Percentiles rank a stretch among this genome's conserved stretches.
These are phyloP conservation scores for Aaosphaeria arxii DNA, from an alignment of 2,329 filamentous ascomycete species.

Conservation along the genomic window DNA sequence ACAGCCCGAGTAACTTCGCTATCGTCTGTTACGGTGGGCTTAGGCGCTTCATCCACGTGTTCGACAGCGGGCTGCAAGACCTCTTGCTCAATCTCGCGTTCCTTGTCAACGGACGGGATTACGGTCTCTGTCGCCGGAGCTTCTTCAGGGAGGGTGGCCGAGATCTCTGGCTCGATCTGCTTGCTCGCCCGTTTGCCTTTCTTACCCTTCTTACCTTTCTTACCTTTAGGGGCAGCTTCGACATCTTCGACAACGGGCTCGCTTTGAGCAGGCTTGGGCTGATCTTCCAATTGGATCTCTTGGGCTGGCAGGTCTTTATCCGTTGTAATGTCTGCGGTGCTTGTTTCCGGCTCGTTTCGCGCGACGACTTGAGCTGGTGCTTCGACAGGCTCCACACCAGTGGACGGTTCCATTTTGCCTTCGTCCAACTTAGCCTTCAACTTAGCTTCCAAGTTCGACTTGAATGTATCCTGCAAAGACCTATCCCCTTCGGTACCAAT, in stretches of 20 bases:
- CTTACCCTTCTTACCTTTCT: constrained; percentile 31
- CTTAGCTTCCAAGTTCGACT: neutral
- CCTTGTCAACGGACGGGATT: neutral
- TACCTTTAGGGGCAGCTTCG: constrained; percentile 15
- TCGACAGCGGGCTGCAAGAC: constrained; percentile 18
- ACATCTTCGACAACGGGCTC: constrained; percentile 6
- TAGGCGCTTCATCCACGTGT: constrained; percentile 5
- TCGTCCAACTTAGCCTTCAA: constrained; percentile 3
- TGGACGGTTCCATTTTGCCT: too few relatives aligned
- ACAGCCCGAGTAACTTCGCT: too few relatives aligned
- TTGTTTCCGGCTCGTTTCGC: neutral
- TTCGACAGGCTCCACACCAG: neutral
- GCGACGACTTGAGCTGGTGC: neutral
- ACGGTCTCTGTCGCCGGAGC: neutral
- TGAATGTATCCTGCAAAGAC: constrained; percentile 3
- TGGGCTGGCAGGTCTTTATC: neutral
- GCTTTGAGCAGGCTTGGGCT: neutral
- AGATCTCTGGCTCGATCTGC: constrained; percentile 8
- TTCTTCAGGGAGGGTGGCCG: neutral
- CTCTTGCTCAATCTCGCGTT: constrained; percentile 14
- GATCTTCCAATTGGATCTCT: neutral
- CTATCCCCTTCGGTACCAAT: neutral
- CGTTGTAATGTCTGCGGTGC: too few relatives aligned
- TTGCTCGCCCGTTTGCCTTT: constrained; percentile 24
- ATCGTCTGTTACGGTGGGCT: neutral